phyloP scores from a whole-genome alignment of 2,329 filamentous ascomycete genomes.

The Coniochaeta prunicola region DNA sequence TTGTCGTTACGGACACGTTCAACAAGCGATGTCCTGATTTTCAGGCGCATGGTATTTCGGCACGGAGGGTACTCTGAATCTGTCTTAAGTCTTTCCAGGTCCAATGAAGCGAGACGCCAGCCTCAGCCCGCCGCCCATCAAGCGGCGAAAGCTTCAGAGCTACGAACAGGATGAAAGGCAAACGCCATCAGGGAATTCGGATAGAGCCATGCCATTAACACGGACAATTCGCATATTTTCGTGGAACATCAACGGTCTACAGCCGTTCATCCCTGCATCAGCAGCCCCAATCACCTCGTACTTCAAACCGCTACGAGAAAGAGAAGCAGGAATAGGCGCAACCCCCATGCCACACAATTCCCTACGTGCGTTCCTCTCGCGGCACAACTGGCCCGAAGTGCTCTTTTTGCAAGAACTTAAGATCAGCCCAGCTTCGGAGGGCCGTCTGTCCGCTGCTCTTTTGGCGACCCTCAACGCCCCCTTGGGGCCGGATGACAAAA shows the following conservation, averaged over 20 bases:
- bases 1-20: no score
- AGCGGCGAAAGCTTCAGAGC: slow-evolving; percentile 2
- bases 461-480: slow-evolving; percentile 13
- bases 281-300: slow-evolving; percentile 15
- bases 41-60: no score
- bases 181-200: not conserved
- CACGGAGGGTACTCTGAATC: no score
- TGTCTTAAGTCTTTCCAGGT: not conserved
- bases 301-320: slow-evolving; percentile 11
- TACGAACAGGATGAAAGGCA: not conserved
- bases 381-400: slow-evolving; percentile 17
- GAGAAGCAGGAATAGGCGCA: not conserved
- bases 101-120: not conserved
- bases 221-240: slow-evolving; percentile 15
- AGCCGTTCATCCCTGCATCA: slow-evolving; percentile 12
- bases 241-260: slow-evolving; percentile 19
- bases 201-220: not conserved
- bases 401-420: slow-evolving; percentile 20
- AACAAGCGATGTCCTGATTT: no score
- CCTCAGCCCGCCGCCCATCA: slow-evolving; percentile 7
- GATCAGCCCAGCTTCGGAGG: slow-evolving; percentile 10
- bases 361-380: slow-evolving; percentile 14
- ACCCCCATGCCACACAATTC: not conserved
- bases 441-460: slow-evolving; percentile 10
- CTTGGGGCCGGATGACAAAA: not conserved